Conservation (phyloP, 2,329 filamentous ascomycete genomes). For the Penicillium sp. region DNA sequence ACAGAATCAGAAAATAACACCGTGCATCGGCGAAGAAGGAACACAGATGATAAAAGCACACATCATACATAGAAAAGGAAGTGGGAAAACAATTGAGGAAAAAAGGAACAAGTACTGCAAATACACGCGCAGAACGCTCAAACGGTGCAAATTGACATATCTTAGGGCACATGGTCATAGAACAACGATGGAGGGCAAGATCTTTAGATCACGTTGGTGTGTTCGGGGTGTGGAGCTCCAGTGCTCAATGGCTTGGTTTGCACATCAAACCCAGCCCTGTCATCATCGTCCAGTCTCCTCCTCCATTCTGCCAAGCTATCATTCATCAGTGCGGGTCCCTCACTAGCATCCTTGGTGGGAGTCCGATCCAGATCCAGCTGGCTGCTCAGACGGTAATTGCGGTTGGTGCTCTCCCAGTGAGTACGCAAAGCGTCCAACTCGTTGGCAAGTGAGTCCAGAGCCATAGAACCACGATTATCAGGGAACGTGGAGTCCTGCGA, state of each 20-base stretch:
- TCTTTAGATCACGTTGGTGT: conserved; percentile 37
- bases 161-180: conserved; percentile 26
- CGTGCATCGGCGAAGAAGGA: conserved; percentile 11
- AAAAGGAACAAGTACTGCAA: not conserved
- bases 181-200: conserved; percentile 11
- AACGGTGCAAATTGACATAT: conserved; percentile 22
- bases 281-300: conserved; percentile 66
- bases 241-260: conserved; percentile 26
- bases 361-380: conserved; percentile 79
- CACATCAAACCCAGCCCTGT: conserved; percentile 34
- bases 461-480: conserved; percentile 62
- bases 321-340: conserved; percentile 50
- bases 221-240: conserved; percentile 15
- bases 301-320: conserved; percentile 77
- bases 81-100: conserved; percentile 6
- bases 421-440: conserved; percentile 86
- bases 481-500: conserved; percentile 44
- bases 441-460: conserved; percentile 84
- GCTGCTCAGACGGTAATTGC: conserved; percentile 87
- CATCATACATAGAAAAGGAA: conserved; percentile 16
- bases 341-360: conserved; percentile 45
- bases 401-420: conserved; percentile 95
- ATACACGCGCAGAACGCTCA: conserved; percentile 22
- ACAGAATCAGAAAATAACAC: conserved; percentile 14
- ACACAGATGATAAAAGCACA: conserved; percentile 4